Evolutionary conservation across 768 basidiomycete species (phyloP), one percentile per base, ranked within the genome.

Genomic region (Podaxis mareebaensis): DNA sequence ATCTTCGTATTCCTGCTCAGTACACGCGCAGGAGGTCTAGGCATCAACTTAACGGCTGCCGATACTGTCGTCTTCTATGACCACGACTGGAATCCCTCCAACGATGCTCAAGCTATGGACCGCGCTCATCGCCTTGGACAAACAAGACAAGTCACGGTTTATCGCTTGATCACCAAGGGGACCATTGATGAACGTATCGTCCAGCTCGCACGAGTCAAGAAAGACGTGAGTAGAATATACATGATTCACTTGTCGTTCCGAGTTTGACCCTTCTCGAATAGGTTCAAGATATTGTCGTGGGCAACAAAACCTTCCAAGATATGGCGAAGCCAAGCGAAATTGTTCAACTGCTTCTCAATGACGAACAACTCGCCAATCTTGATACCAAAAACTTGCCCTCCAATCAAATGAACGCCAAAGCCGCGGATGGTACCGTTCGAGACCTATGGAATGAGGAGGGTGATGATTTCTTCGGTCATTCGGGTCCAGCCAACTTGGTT

Each of bases 261-360:
- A 13, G 20, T 3, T 24, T 28, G 49, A 51, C 42, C 4, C 40
- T 40, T 56, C 64, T 28, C 64, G 39, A 60, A 22, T 62, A 96
- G 94, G 96, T 99, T 4, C 97, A 99, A 87, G 97, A 99, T 69
- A 96, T 98, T 64, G 97, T 99, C 58, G 97, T 99, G 7, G 97
- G 97, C 58, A 96, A 93, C 77, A 98, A 97, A 76, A 94, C 87
- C 65, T 89, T 97, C 72, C 93, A 92, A 1, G 95, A 97, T 66
- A 91, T 92, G 58, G 87, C 94, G 20, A 96, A 95, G 73, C 93
- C 95, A 28, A 96, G 93, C 77, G 97, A 99, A 74, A 97, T 99
- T 60, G 96, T 96, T 15, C 95, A 95, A 65, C 76, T 99, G 51
- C 80, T 99, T 55, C 84, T 99, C 69, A 96, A 95, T 70, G 96